Evolutionary conservation across 2,329 filamentous ascomycete species (phyloP).

Genomic region (Neurospora sp.): DNA sequence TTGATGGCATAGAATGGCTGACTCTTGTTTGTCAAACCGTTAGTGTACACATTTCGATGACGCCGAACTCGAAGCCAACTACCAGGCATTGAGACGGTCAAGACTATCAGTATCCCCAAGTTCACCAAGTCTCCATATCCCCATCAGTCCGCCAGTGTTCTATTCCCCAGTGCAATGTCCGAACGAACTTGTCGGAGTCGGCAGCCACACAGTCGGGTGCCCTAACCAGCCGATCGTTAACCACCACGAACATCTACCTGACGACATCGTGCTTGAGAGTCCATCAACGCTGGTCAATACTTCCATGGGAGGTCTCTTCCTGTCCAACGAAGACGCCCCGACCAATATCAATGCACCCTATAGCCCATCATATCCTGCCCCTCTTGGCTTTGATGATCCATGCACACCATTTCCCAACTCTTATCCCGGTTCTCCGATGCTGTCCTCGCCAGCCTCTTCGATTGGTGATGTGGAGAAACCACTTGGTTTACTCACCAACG

Average conservation of each 20-base stretch:
- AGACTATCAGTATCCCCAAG: neutral
- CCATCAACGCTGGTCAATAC: neutral
- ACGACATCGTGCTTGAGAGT: neutral
- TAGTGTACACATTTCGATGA: conserved; percentile 17
- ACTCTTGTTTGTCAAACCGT: neutral
- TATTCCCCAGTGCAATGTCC: neutral
- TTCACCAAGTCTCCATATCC: neutral
- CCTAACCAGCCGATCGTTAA: neutral
- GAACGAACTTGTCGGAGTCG: neutral
- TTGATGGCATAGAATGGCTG: neutral
- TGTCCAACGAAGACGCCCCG: neutral
- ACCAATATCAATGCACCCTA: neutral
- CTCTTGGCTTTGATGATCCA: neutral
- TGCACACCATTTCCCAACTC: neutral
- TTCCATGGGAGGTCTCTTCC: neutral
- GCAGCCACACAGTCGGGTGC: neutral
- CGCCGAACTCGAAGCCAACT: conserved; percentile 8
- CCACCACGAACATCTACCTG: neutral
- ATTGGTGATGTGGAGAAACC: neutral
- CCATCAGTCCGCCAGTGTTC: neutral
- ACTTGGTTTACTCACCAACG: neutral
- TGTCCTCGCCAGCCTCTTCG: neutral
- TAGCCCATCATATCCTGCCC: neutral
- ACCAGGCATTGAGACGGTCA: conserved; percentile 5
- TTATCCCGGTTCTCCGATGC: neutral